Evolutionary conservation across 306 rosid species (phyloP), one percentile per base, ranked within the genome.

Genomic region (Luffa aegyptiaca): DNA sequence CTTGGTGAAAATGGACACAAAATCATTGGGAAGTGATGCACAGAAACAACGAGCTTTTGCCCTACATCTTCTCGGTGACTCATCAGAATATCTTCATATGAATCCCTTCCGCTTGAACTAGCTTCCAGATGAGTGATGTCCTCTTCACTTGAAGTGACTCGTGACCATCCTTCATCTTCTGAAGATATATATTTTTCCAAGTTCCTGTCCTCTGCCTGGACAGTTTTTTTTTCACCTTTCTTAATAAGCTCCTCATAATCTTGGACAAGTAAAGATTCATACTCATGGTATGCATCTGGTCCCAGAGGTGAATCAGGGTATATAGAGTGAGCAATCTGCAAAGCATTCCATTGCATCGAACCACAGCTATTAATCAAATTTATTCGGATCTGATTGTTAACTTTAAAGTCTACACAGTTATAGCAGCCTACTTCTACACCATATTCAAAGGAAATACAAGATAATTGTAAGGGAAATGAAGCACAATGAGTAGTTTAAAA

Each of bases 241-340:
- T 87, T 94, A 75, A 84, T 86, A 73, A 90, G 88, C 80, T 94
- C 97, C 82, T 94, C 94, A 73, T 89, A 94, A 87, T 94, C 98
- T 90, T 94, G 98, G 85, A 89, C 80, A 65, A 94, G 90, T 79
- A 94, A 91, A 75, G 96, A 90, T 85, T 92, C 97, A 69, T 94
- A 94, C 84, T 94, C 97, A 87, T 74, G 88, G 87, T 85, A 94
- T 74, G 97, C 98, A 88, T 92, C 97, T 65, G 98, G 92, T 79
- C 98, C 97, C 85, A 94, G 85, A 79, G 97, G 98, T 64, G 94
- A 94, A 87, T 92, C 97, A 66, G 96, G 93, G 88, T 83, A 94
- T 66, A 83, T 80, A 52, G 93, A 87, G 85, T 92, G 97, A 84
- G 93, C 88, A 66, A 87, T 80, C 97, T 92, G 94, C 86, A 80